Base-by-base conservation (phyloP, 331 rosid genomes). In the Prunus yedoensis region DNA sequence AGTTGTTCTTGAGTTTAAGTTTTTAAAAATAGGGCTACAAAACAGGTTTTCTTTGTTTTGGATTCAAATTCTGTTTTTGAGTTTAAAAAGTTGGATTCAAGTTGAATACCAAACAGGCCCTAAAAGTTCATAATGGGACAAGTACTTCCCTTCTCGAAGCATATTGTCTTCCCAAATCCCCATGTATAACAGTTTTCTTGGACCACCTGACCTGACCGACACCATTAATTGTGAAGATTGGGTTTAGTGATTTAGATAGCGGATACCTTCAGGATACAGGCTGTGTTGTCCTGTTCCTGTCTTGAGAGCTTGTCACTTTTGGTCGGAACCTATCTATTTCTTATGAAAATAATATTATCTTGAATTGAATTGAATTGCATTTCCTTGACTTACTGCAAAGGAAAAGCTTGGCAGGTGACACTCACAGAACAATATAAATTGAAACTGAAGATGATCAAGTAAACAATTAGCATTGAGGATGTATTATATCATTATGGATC, bases 401-500 rank as follows among this genome's bases (percentile, higher is more conserved):
- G 23, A n/a, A 41, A 9, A 7, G n/a, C 27, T 3, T 8, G 3
- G 38, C n/a, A 38, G 10, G 58, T 47, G 3, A 47, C 51, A 21
- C 30, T 51, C 20, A 47, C 20, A 18, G 38, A 10, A 66, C 1
- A 8, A 38, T 38, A 38, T 38, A 38, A 38, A 6, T 9, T 11
- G 16, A 46, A 10, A 0, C 60, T 8, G 30, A 50, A 51, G 20
- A 35, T 11, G 54, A 32, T 30, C 10, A 6, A 45, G 27, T 66
- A 10, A 23, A 28, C 56, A 11, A 60, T 53, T 51, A 73, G 47
- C 51, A 74, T 72, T 25, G 41, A 75, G 25, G 30, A 64, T 50
- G 20, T 58, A 15, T 64, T 27, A 65, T 50, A 82, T 66, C 71
- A 20, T 76, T 76, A 73, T 16, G 74, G 82, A 80, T 77, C 88